Percentiles rank a stretch among this genome's conserved stretches.
These are phyloP conservation scores for Fusarium staphyleae DNA, from an alignment of 2,329 filamentous ascomycete genomes.

Conservation along the genomic window DNA sequence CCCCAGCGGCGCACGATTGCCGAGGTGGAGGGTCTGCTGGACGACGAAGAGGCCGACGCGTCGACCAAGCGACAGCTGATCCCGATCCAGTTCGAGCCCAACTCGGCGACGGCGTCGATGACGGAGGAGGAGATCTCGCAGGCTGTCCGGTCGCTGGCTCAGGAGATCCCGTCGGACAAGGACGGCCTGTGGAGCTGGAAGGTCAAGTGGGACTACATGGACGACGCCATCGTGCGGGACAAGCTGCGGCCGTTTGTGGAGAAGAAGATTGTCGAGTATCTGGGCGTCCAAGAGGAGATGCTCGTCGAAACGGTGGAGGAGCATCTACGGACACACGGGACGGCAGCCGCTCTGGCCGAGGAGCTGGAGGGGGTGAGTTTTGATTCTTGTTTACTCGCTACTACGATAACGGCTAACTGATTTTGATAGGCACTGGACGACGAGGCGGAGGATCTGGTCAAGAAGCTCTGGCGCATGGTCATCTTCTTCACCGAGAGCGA, in stretches of 20 bases:
- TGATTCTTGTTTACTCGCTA: background rate
- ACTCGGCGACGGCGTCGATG: conserved; percentile 67
- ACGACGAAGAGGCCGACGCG: conserved; percentile 88
- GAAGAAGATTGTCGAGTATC: conserved; percentile 96
- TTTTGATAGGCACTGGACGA: conserved; percentile 80
- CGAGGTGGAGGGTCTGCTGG: conserved; percentile 91
- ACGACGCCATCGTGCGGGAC: conserved; percentile 79
- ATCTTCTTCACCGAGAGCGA: conserved; percentile 97
- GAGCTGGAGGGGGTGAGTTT: conserved; percentile 80
- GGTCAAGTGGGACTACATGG: conserved; percentile 90
- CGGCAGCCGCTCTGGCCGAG: conserved; percentile 81
- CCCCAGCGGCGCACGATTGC: conserved; percentile 80
- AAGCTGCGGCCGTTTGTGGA: conserved; percentile 94
- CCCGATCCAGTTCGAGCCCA: conserved; percentile 81
- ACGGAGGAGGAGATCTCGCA: conserved; percentile 87
- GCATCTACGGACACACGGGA: conserved; percentile 77
- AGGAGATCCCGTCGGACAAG: conserved; percentile 88
- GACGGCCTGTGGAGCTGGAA: conserved; percentile 90
- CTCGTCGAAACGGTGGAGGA: conserved; percentile 92
- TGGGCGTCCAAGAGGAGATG: conserved; percentile 96
- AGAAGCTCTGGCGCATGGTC: conserved; percentile 98
- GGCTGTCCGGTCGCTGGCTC: conserved; percentile 80
- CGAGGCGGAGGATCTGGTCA: conserved; percentile 90
- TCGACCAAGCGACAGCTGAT: conserved; percentile 77
- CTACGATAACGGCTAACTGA: conserved; percentile 21